phyloP scores from a whole-genome alignment of 805 yeast species.

The Zygotorulaspora sp. region DNA sequence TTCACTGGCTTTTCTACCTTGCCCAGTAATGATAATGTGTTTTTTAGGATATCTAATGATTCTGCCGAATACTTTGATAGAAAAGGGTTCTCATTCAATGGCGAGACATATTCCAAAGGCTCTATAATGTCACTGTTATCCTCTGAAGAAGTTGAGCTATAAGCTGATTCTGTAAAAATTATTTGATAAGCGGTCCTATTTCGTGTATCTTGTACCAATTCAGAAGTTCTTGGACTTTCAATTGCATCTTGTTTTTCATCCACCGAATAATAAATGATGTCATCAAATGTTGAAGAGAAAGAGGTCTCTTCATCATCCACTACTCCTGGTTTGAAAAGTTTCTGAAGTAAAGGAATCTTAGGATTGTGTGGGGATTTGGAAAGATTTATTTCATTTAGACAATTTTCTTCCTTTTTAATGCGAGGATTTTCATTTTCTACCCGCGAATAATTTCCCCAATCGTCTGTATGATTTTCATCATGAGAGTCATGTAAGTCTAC shows the following conservation, averaged over 20 bases:
- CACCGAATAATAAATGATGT: slow-evolving; percentile 18
- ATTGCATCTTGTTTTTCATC: slow-evolving; percentile 5
- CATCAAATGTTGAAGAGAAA: slow-evolving; percentile 7
- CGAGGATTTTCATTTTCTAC: neutral
- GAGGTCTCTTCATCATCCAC: neutral
- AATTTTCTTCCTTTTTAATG: neutral
- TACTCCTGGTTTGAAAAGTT: slow-evolving; percentile 4
- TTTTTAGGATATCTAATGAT: slow-evolving; percentile 8
- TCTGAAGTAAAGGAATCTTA: neutral
- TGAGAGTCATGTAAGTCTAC: neutral
- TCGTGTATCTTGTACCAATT: neutral
- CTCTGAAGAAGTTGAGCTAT: slow-evolving; percentile 23
- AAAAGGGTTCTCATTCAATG: slow-evolving; percentile 23
- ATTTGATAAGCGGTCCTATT: slow-evolving; percentile 16
- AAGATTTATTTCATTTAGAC: neutral
- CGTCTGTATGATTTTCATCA: neutral
- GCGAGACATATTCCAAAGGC: slow-evolving; percentile 20
- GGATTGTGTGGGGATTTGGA: neutral
- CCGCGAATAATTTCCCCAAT: neutral
- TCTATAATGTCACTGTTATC: slow-evolving; percentile 14
- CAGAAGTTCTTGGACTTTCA: neutral
- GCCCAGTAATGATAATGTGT: slow-evolving; percentile 12
- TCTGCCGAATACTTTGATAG: slow-evolving; percentile 2
- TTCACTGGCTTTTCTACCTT: slow-evolving; percentile 2
- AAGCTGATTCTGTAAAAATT: slow-evolving; percentile 21